Evolutionary conservation across 495 filamentous ascomycete genomes (phyloP).

Genomic region (Trichoderma erinaceum): DNA sequence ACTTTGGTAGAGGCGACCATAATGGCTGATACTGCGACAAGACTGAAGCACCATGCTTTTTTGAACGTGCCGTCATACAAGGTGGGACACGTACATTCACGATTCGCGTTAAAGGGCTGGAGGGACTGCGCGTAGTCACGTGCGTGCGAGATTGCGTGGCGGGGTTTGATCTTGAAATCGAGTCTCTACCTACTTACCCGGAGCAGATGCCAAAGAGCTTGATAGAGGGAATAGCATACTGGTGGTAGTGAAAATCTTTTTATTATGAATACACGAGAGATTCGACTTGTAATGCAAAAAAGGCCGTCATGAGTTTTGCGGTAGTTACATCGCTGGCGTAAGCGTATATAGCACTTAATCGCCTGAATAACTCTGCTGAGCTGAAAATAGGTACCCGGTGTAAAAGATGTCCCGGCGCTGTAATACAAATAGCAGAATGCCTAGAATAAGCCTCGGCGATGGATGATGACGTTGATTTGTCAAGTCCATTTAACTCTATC

Average conservation of each 20-base stretch:
- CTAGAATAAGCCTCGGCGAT: neutral
- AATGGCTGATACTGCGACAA: neutral
- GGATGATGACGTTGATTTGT: neutral
- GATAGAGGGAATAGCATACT: too few species aligned
- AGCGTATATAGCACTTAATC: too few species aligned
- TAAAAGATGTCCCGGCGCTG: neutral
- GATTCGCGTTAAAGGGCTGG: neutral
- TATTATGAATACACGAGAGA: too few species aligned
- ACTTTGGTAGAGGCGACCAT: slow-evolving; percentile 10
- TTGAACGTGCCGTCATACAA: neutral
- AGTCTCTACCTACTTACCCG: neutral
- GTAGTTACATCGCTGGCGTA: too few species aligned
- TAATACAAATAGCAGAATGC: neutral
- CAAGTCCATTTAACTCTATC: neutral
- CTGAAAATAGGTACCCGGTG: neutral
- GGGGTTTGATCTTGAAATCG: neutral
- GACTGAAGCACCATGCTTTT: neutral
- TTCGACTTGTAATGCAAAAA: too few species aligned
- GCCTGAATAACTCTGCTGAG: too few species aligned
- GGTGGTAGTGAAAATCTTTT: too few species aligned
- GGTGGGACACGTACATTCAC: neutral
- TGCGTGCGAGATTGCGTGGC: neutral
- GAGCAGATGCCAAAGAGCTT: too few species aligned
- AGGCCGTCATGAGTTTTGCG: too few species aligned
- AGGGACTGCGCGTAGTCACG: neutral